Conservation (phyloP, 192 early-diverging fungal species). For the Coemansia sp. region DNA sequence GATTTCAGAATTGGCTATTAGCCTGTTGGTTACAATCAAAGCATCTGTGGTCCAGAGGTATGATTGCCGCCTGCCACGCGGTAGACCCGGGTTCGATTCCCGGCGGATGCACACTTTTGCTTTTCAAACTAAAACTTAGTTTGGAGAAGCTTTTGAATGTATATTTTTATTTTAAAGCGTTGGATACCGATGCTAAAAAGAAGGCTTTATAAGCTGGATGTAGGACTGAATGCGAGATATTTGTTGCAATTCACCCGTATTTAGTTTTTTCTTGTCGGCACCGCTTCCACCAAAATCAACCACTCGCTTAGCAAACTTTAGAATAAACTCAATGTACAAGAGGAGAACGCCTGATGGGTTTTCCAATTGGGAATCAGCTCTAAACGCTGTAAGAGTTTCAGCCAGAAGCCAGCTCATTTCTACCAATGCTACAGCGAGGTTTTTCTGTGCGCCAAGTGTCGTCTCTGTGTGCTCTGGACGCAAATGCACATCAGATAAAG, state of each 20-base stretch:
- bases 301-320: constrained; percentile 29
- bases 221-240: too few species aligned
- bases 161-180: neutral
- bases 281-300: constrained; percentile 20
- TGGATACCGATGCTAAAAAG: too few species aligned
- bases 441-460: constrained; percentile 9
- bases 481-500: constrained; percentile 5
- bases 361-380: constrained; percentile 12
- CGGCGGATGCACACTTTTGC: constrained; percentile 52
- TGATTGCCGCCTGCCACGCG: constrained; percentile 72
- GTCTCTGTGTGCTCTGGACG: constrained; percentile 9
- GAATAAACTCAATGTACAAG: constrained; percentile 28
- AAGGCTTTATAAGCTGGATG: too few species aligned
- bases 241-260: too few species aligned
- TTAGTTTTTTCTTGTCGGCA: too few species aligned
- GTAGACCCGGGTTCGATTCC: constrained; percentile 79
- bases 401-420: constrained; percentile 41
- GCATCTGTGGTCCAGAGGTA: constrained; percentile 58
- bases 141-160: too few species aligned
- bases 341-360: constrained; percentile 24
- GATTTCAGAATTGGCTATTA: neutral
- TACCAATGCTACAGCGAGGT: constrained; percentile 36
- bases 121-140: too few species aligned
- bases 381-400: constrained; percentile 26
- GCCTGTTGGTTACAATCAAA: neutral